Evolutionary conservation across 768 basidiomycete genomes (phyloP).

Genomic region (Daedalea quercina): DNA sequence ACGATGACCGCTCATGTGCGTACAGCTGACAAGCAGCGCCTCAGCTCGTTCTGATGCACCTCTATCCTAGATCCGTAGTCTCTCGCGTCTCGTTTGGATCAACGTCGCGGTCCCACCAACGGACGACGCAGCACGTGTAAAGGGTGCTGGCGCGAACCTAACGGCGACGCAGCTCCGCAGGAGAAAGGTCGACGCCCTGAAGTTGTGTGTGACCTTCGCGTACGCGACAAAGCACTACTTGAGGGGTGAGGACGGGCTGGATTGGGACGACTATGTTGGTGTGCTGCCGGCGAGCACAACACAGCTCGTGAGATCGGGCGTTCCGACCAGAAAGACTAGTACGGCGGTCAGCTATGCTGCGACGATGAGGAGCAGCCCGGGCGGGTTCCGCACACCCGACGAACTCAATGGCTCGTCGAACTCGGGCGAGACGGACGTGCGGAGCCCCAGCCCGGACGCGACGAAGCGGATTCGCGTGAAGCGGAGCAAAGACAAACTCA

Average conservation of each 20-base stretch:
- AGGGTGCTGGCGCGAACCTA: constrained; percentile 38
- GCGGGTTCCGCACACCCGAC: constrained; percentile 7
- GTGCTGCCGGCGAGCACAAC: constrained; percentile 60
- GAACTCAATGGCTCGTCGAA: not conserved
- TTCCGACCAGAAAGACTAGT: constrained; percentile 24
- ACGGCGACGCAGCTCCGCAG: constrained; percentile 48
- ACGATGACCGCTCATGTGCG: constrained; percentile 56
- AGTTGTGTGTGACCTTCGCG: constrained; percentile 62
- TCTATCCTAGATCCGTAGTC: constrained; percentile 49
- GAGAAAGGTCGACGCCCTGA: constrained; percentile 65
- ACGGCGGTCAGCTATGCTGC: constrained; percentile 33
- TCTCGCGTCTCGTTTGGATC: constrained; percentile 76
- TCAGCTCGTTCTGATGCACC: not conserved
- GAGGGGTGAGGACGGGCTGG: constrained; percentile 73
- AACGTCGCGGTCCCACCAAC: constrained; percentile 60
- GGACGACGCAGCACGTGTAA: constrained; percentile 47
- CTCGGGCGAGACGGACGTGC: not conserved
- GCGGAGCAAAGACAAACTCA: constrained; percentile 54
- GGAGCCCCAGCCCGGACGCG: constrained; percentile 15
- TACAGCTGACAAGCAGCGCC: not conserved
- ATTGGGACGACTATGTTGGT: constrained; percentile 59
- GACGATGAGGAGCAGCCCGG: constrained; percentile 11
- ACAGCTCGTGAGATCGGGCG: constrained; percentile 26
- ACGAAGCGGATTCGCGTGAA: constrained; percentile 63
- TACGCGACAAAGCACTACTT: constrained; percentile 77